phyloP scores from a whole-genome alignment of 208 protist genomes.

The Wallacemonas sp. region DNA sequence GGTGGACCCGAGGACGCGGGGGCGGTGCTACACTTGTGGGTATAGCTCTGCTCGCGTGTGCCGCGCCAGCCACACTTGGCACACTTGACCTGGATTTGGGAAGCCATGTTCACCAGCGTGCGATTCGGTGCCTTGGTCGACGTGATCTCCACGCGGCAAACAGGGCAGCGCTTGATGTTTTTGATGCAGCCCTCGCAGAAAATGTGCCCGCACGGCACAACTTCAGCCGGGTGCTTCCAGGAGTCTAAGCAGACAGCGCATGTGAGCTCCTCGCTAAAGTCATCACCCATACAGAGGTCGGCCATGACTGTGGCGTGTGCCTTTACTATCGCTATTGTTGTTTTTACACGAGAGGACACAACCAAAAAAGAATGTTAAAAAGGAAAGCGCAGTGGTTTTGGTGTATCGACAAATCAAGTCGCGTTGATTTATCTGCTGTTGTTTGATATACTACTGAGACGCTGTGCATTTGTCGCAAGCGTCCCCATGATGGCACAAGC shows the following conservation, averaged over 20 bases:
- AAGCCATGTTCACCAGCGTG: slow-evolving; percentile 20
- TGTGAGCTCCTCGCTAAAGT: slow-evolving; percentile 70
- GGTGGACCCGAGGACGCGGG: background rate
- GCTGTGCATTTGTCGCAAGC: too few species aligned
- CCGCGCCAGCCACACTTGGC: slow-evolving; percentile 23
- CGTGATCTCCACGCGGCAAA: slow-evolving; percentile 7
- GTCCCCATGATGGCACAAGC: too few species aligned
- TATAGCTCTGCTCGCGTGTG: slow-evolving; percentile 14
- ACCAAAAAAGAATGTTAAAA: too few species aligned
- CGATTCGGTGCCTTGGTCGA: slow-evolving; percentile 22
- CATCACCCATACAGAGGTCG: slow-evolving; percentile 37
- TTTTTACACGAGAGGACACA: background rate
- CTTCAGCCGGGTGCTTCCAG: slow-evolving; percentile 63
- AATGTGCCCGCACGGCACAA: slow-evolving; percentile 45
- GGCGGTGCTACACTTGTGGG: slow-evolving; percentile 21
- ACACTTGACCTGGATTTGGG: slow-evolving; percentile 20
- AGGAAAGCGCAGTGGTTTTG: too few species aligned
- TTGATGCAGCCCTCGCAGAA: slow-evolving; percentile 25
- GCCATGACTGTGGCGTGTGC: too few species aligned
- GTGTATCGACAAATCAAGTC: too few species aligned
- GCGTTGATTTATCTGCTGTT: too few species aligned
- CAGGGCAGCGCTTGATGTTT: slow-evolving; percentile 16
- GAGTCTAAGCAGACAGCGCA: slow-evolving; percentile 78
- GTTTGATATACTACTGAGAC: too few species aligned
- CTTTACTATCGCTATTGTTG: background rate